A percentile compares a stretch with the other conserved stretches of the same genome.
These are phyloP conservation scores for Clavariopsis aquatica DNA, from an alignment of 495 filamentous ascomycete genomes.

Conservation along the genomic window DNA sequence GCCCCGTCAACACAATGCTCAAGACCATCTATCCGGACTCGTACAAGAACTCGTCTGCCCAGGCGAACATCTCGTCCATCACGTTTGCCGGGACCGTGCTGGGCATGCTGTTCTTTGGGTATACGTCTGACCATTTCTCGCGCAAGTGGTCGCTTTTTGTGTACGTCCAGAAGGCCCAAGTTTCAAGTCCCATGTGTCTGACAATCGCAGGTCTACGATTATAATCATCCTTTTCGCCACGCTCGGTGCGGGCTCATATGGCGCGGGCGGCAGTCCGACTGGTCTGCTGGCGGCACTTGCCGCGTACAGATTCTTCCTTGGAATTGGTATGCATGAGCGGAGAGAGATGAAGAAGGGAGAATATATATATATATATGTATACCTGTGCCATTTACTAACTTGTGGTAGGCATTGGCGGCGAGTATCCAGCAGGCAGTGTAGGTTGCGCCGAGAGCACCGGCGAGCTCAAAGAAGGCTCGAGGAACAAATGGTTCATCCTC, in stretches of 20 bases:
- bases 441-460: conserved; percentile 80
- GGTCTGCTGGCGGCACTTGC: conserved; percentile 81
- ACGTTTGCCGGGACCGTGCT: conserved; percentile 88
- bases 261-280: conserved; percentile 57
- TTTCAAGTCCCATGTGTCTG: too few species aligned
- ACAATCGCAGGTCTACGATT: conserved; percentile 58
- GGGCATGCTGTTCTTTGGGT: conserved; percentile 82
- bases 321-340: conserved; percentile 50
- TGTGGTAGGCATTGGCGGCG: conserved; percentile 58
- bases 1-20: conserved; percentile 74
- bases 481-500: conserved; percentile 89
- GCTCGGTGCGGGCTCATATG: conserved; percentile 76
- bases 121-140: conserved; percentile 77
- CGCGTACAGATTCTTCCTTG: conserved; percentile 81
- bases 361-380: too few species aligned
- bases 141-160: conserved; percentile 77
- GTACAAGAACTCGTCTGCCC: conserved; percentile 66
- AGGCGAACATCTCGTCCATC: conserved; percentile 71
- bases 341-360: too few species aligned
- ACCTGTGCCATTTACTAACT: not conserved
- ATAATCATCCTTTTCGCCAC: conserved; percentile 83
- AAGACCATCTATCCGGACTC: conserved; percentile 59
- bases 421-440: conserved; percentile 89
- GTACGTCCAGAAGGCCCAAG: too few species aligned
- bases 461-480: conserved; percentile 73